These are phyloP conservation scores for Xanthoceras sorbifolium DNA, from an alignment of 345 rosid genomes.

Conservation along the genomic window DNA sequence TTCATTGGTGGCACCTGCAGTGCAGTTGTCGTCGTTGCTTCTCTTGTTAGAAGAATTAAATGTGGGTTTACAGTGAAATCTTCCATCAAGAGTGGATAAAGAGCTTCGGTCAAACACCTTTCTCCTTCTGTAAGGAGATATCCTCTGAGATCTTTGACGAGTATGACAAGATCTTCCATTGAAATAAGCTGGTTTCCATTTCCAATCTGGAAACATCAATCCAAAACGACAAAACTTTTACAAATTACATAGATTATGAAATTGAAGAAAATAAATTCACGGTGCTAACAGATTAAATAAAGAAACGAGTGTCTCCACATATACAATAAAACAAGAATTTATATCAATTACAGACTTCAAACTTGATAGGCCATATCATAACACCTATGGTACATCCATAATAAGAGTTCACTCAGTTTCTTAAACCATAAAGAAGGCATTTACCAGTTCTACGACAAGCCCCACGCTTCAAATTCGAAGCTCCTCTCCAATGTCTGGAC, in stretches of 20 bases:
- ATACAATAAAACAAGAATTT: background rate
- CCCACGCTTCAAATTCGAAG: conserved; percentile 27
- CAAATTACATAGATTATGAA: background rate
- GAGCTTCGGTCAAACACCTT: conserved; percentile 32
- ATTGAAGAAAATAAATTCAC: conserved; percentile 5
- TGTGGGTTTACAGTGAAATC: conserved; percentile 11
- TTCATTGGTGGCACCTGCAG: conserved; percentile 14
- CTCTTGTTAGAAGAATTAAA: conserved; percentile 26
- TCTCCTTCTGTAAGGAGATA: conserved; percentile 41
- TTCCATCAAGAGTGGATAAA: conserved; percentile 10
- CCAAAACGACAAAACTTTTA: conserved; percentile 9
- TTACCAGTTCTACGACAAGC: conserved; percentile 28
- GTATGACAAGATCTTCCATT: conserved; percentile 19
- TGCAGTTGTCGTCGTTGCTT: conserved; percentile 19
- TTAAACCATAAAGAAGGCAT: conserved; percentile 13
- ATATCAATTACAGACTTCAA: background rate
- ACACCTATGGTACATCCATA: conserved; percentile 8
- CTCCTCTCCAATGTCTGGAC: conserved; percentile 25
- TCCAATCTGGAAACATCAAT: conserved; percentile 34
- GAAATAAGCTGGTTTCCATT: conserved; percentile 17
- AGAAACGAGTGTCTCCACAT: conserved; percentile 6
- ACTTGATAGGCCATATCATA: conserved; percentile 8
- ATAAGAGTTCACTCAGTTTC: conserved; percentile 5
- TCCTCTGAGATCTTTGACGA: conserved; percentile 36
- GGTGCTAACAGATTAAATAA: background rate